phyloP scores from a whole-genome alignment of 805 yeast genomes.

The Candida parachauliodes region DNA sequence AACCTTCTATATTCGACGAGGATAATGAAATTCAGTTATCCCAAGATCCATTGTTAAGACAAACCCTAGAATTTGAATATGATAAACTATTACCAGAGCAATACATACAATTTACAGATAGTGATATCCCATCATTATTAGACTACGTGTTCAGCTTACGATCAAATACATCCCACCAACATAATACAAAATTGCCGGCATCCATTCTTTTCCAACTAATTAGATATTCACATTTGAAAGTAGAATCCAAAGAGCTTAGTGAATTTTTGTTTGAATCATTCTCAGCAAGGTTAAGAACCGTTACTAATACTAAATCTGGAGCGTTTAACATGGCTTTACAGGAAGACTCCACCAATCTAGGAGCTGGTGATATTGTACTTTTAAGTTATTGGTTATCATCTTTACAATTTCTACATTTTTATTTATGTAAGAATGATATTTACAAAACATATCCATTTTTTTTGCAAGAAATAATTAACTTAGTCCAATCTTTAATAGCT shows the following conservation, averaged over 20 bases:
- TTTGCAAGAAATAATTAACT: constrained; percentile 63
- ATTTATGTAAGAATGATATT: constrained; percentile 61
- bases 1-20: constrained; percentile 14
- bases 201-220: constrained; percentile 65
- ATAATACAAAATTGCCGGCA: constrained; percentile 59
- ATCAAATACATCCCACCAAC: constrained; percentile 34
- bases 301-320: constrained; percentile 59
- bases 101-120: constrained; percentile 58
- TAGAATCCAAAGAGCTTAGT: constrained; percentile 52
- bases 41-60: constrained; percentile 24
- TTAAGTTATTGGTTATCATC: constrained; percentile 89
- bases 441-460: constrained; percentile 53
- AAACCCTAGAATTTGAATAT: constrained; percentile 50
- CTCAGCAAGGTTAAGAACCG: constrained; percentile 56
- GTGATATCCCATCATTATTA: constrained; percentile 47
- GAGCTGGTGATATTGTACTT: constrained; percentile 61
- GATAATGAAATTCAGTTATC: constrained; percentile 29
- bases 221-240: constrained; percentile 61
- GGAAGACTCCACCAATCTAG: constrained; percentile 20
- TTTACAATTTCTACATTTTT: constrained; percentile 71
- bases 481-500: constrained; percentile 55
- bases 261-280: constrained; percentile 59
- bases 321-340: constrained; percentile 42
- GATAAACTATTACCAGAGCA: constrained; percentile 53
- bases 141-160: constrained; percentile 47